phyloP scores from a whole-genome alignment of 116 monocot species.

The Phalaenopsis hybrid region DNA sequence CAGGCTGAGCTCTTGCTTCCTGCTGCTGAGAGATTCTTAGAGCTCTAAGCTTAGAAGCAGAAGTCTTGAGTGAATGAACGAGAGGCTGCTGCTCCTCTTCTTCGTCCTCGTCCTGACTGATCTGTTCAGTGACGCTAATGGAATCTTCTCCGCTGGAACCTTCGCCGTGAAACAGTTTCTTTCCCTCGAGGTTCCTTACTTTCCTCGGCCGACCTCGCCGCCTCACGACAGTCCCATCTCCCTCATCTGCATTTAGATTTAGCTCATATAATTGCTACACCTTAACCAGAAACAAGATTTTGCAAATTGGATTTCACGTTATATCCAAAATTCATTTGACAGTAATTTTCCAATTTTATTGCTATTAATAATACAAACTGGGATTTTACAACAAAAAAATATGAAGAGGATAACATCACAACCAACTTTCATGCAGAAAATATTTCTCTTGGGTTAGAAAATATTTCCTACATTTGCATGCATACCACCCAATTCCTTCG shows the following conservation, averaged over 20 bases:
- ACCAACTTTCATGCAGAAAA: no score
- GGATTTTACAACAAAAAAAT: no score
- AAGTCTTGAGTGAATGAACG: conserved; percentile 57
- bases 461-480: no score
- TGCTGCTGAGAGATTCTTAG: conserved; percentile 44
- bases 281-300: neutral
- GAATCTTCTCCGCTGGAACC: conserved; percentile 75
- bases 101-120: conserved; percentile 47
- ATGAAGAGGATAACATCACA: no score
- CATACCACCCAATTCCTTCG: no score
- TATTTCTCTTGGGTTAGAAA: no score
- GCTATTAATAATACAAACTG: no score
- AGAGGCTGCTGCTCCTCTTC: conserved; percentile 69
- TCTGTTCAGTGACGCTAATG: conserved; percentile 57
- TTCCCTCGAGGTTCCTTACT: conserved; percentile 43
- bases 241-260: conserved; percentile 44
- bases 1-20: conserved; percentile 29
- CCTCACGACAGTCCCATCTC: conserved; percentile 44
- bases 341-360: no score
- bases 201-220: conserved; percentile 80
- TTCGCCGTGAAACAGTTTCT: conserved; percentile 72
- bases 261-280: neutral
- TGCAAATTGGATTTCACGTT: neutral
- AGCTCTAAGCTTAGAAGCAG: conserved; percentile 62
- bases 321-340: no score